A percentile compares a stretch with the other conserved stretches of the same genome.
Evolutionary conservation across 1,284 basidiomycete genomes (phyloP).

Genomic region (Schizophyllum amplum): DNA sequence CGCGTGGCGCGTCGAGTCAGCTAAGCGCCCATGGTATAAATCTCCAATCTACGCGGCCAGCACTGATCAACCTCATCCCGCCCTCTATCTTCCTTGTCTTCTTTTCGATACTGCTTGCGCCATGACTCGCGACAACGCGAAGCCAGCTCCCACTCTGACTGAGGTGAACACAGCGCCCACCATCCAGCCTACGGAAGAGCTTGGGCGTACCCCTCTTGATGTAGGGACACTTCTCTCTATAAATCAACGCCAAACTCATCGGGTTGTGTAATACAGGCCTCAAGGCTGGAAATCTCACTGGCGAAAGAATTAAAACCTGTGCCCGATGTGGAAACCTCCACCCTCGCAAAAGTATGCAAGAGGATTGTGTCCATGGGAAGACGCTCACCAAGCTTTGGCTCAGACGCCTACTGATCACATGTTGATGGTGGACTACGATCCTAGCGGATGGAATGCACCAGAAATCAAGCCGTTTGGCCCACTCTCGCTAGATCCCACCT

Average conservation of each 20-base stretch:
- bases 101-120: background rate
- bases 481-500: constrained; percentile 63
- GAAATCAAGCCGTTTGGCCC: constrained; percentile 76
- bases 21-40: background rate
- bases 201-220: too few relatives aligned
- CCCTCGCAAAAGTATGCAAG: constrained; percentile 24
- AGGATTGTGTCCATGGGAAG: background rate
- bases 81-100: background rate
- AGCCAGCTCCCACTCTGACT: too few relatives aligned
- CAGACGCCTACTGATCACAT: constrained; percentile 71
- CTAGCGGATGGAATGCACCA: constrained; percentile 73
- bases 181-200: too few relatives aligned
- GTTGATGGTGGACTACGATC: constrained; percentile 60
- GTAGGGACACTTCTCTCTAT: too few relatives aligned
- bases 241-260: background rate
- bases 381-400: background rate
- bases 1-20: background rate
- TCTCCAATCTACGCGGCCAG: too few relatives aligned
- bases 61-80: too few relatives aligned
- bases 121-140: too few relatives aligned
- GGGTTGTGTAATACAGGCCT: constrained; percentile 27
- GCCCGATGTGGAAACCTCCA: constrained; percentile 24
- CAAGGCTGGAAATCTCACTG: constrained; percentile 30
- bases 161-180: too few relatives aligned
- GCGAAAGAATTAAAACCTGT: constrained; percentile 28